Conservation (phyloP, 2,329 filamentous ascomycete species). For the Ophiostoma novo-ulmi region DNA sequence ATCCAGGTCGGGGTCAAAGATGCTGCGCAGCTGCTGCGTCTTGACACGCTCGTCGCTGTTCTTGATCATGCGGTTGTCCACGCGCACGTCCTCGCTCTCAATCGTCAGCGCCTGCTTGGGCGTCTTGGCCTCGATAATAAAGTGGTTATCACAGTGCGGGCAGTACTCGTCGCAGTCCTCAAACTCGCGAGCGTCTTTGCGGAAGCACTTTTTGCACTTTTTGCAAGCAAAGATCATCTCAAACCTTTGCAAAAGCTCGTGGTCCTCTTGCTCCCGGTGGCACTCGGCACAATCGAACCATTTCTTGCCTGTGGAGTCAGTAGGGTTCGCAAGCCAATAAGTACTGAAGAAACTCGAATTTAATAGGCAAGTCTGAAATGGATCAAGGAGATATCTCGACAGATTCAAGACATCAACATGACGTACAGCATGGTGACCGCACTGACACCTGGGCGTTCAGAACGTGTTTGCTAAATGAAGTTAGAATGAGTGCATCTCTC, state of each 20-base stretch:
- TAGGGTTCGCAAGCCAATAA: background rate
- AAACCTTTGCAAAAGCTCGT: slow-evolving; percentile 67
- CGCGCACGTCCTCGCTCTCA: slow-evolving; percentile 83
- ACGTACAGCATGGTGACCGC: slow-evolving; percentile 87
- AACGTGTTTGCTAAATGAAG: slow-evolving; percentile 74
- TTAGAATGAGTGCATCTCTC: background rate
- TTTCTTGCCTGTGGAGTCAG: slow-evolving; percentile 61
- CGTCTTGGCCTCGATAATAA: slow-evolving; percentile 80
- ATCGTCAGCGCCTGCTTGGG: slow-evolving; percentile 79
- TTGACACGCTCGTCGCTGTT: slow-evolving; percentile 67
- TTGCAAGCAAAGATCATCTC: slow-evolving; percentile 98
- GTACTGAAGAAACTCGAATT: too few species aligned
- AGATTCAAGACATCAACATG: background rate
- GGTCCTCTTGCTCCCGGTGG: slow-evolving; percentile 74
- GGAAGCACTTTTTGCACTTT: slow-evolving; percentile 97
- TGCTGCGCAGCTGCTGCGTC: slow-evolving; percentile 54
- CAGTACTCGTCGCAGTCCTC: slow-evolving; percentile 98
- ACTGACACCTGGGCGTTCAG: slow-evolving; percentile 97
- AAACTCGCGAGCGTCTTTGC: slow-evolving; percentile 86
- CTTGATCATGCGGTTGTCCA: slow-evolving; percentile 86
- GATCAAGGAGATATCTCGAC: too few species aligned
- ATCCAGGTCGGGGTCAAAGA: slow-evolving; percentile 70
- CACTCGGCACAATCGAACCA: slow-evolving; percentile 99
- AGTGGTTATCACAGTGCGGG: slow-evolving; percentile 98
- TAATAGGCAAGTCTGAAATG: too few species aligned